Base-by-base conservation (phyloP, 768 basidiomycete genomes). In the Mycena amicta region DNA sequence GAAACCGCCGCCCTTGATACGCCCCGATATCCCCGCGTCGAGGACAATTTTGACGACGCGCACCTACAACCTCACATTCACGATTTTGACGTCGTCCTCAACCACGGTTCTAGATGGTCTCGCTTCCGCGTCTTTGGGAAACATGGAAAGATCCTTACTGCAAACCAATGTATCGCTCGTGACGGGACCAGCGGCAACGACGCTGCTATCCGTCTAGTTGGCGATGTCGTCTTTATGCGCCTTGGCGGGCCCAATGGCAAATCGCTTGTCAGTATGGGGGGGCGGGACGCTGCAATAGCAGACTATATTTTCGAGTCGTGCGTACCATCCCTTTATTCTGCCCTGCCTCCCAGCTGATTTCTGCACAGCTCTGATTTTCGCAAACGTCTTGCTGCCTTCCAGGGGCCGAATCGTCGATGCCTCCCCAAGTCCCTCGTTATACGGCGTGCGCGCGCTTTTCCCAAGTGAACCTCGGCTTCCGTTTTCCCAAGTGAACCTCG, bases 21-120 rank as follows among this genome's bases (percentile, higher is more conserved):
- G 5, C 33, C 52, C n/a, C 52, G 52, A 20, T 53, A 53, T 43
- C 53, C 53, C 13, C 31, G 28, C 50, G 31, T 51, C 33, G 50
- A 51, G 33, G 28, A 28, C 31, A 31, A 51, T 29, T 51, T 51
- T 31, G 28, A 28, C 31, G 50, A 51, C 50, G 29, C 50, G 13
- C 28, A 28, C 29, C 50, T n/a, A 23, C 50, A 51, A 31, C 11
- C 33, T 37, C 33, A 37, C 18, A 37, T 18, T 37, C 33, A 37
- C 18, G 33, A 37, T 37, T 37, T 51, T 29, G 33, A 33, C 28
- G 50, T 51, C 13, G 28, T 30, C 5, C 50, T 51, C 29, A 22
- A 51, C 28, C 50, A 51, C 22, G 50, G 50, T 12, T 11, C 13
- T 12, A 51, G 33, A 30, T 22, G 28, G 27, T 31, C 50, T 16